Evolutionary conservation across 75 land plant species (phyloP), one percentile per base, ranked within the genome.

Genomic region (Sequoia sempervirens): DNA sequence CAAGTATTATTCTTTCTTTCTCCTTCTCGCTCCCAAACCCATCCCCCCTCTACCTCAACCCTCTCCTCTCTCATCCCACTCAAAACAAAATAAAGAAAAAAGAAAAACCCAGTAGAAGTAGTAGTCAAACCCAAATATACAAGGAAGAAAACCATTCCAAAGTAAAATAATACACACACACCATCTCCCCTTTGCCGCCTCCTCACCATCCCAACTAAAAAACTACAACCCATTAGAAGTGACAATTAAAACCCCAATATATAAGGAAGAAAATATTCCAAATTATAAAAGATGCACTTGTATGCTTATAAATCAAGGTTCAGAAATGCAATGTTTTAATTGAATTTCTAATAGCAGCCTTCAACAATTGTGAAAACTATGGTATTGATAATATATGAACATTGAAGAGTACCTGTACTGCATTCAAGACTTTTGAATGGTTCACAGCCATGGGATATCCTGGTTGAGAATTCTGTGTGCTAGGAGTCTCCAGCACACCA

Each of bases 341-440:
- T 47, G 11, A 66, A 54, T 32, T 82, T 66, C 80, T 78, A 45
- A 12, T 45, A 78, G 28, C 13, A 37, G 28, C n/a, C 28, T 45
- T 78, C 46, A 10, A 5, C 45, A 30, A 32, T 11, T n/a, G 32
- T 43, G 30, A 78, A 78, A n/a, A 26, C 30, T 43, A 23, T 79
- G n/a, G 30, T 23, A 37, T 79, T 36, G 47, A n/a, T 40, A 20
- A 40, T 38, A 54, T 81, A 32, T 34, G 11, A n/a, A 81, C 23
- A 26, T 34, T 34, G 9, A n/a, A 81, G 38, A 14, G 54, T 83
- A 93, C 95, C 94, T 93, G 95, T 15, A 93, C 91, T 34, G 90
- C 95, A 81, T 93, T 84, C 36, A 94, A 81, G 32, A 94, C 95
- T 87, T 89, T 94, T 34, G 95, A 87, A 83, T 93, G 94, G 75